Evolutionary conservation across 192 early-diverging fungal genomes (phyloP).

Genomic region (Coemansia brasiliensis): DNA sequence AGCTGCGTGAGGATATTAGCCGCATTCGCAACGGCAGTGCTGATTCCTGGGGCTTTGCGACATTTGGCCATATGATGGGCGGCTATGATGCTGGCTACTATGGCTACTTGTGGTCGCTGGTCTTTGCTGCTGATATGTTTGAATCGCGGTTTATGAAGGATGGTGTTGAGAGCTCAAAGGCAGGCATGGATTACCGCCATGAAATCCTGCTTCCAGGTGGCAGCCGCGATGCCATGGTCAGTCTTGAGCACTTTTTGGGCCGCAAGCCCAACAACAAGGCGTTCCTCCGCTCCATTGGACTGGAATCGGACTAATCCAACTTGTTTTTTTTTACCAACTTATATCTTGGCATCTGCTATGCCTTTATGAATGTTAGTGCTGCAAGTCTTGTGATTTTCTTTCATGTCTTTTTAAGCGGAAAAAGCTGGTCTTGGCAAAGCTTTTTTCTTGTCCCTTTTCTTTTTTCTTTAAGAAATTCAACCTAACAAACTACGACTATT

Average conservation of each 20-base stretch:
- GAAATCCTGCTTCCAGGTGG: slow-evolving; percentile 38
- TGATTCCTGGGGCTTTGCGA: slow-evolving; percentile 49
- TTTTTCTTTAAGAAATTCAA: slow-evolving; percentile 1
- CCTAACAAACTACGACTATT: background rate
- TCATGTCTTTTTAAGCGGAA: background rate
- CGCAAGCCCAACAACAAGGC: slow-evolving; percentile 78
- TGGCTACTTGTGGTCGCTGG: slow-evolving; percentile 78
- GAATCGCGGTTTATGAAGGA: slow-evolving; percentile 68
- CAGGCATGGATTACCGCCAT: slow-evolving; percentile 27
- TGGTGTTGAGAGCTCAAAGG: slow-evolving; percentile 42
- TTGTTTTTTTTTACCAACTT: background rate
- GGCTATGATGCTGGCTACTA: slow-evolving; percentile 78
- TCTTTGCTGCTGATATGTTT: slow-evolving; percentile 83
- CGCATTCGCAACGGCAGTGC: slow-evolving; percentile 41
- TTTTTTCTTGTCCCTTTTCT: background rate
- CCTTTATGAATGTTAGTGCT: background rate
- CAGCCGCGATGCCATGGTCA: slow-evolving; percentile 68
- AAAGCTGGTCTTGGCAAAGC: slow-evolving; percentile 4
- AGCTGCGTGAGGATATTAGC: slow-evolving; percentile 44
- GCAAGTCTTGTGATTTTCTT: background rate
- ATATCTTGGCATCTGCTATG: background rate
- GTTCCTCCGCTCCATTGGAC: slow-evolving; percentile 74
- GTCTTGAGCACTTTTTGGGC: slow-evolving; percentile 73
- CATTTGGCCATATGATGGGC: slow-evolving; percentile 69
- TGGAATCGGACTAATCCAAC: slow-evolving; percentile 14